Conservation (phyloP, 2,329 filamentous ascomycete species). For the Fusarium sp. region DNA sequence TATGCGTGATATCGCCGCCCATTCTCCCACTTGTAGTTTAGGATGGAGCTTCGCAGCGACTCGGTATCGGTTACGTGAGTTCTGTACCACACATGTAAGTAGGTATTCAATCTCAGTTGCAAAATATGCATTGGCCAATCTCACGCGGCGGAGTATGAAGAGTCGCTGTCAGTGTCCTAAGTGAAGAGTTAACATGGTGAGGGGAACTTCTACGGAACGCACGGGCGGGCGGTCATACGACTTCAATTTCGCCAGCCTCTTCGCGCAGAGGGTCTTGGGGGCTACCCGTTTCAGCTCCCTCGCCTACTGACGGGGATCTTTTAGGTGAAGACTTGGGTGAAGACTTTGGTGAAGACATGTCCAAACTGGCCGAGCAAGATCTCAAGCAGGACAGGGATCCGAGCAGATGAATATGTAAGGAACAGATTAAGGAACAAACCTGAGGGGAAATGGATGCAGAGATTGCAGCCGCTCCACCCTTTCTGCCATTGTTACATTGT, state of each 20-base stretch:
- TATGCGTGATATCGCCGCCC: slow-evolving; percentile 65
- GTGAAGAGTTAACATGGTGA: background rate
- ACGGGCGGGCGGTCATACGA: slow-evolving; percentile 1
- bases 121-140: background rate
- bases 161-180: slow-evolving; percentile 27
- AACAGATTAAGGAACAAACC: too few relatives aligned
- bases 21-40: slow-evolving; percentile 57
- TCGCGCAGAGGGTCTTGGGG: too few relatives aligned
- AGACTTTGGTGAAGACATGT: too few relatives aligned
- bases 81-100: background rate
- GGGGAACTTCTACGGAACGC: background rate
- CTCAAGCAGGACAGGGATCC: too few relatives aligned
- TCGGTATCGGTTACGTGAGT: slow-evolving; percentile 23
- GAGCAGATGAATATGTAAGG: too few relatives aligned
- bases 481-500: too few relatives aligned
- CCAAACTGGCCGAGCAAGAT: too few relatives aligned
- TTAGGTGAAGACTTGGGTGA: too few relatives aligned
- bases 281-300: too few relatives aligned
- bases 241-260: slow-evolving; percentile 14
- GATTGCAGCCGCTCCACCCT: too few relatives aligned
- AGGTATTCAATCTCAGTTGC: background rate
- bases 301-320: too few relatives aligned
- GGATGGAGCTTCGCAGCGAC: slow-evolving; percentile 25
- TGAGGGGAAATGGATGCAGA: too few relatives aligned
- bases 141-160: slow-evolving; percentile 19